Base-by-base conservation (phyloP, 2,329 filamentous ascomycete species). In the Hymenotorrendiella dingleyae region DNA sequence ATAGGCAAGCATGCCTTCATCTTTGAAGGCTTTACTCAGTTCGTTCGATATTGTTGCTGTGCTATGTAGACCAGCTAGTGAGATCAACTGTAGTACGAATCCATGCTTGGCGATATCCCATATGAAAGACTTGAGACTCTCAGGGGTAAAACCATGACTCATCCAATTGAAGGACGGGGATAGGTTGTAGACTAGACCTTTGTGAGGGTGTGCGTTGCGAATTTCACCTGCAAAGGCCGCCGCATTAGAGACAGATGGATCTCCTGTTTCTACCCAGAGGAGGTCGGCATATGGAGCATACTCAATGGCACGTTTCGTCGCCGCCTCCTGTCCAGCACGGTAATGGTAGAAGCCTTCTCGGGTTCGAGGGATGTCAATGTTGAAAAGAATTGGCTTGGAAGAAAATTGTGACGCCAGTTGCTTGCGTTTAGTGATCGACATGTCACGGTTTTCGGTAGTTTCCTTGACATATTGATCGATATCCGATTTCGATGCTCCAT, bases 131-230 rank as follows among this genome's bases (percentile, higher is more conserved):
- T 85, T 88, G 42, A 98, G 74, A 5, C 84, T 83, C 48, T 80
- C 81, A 50, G 89, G 80, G 3, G 78, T 83, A 67, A 97, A 98
- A 22, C 91, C 93, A 62, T 97, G 90, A 9, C 81, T 81, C 80
- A 94, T 93, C 93, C 93, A 98, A 73, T 98, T 97, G 76, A 98
- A 98, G 7, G 87, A 94, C 1, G 93, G 93, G 4, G 84, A 90
- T 2, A 98, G 76, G 68, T 98, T 98, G 70, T 98, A 98, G 0
- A 97, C 91, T 19, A 98, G 76, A 26, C 86, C 85, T 75, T 97
- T 97, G 47, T 78, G 80, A 0, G 89, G 87, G 56, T 78, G 72
- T 3, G 67, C 70, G 0, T 70, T 66, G 42, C 85, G 80, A 47
- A 98, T 93, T 34, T 88, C 78, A 9, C 76, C 74, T 10, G 86